A percentile compares a stretch with the other conserved stretches of the same genome.
Conservation (phyloP, 176 grass and related monocot genomes). For the Phoenix dactylifera region DNA sequence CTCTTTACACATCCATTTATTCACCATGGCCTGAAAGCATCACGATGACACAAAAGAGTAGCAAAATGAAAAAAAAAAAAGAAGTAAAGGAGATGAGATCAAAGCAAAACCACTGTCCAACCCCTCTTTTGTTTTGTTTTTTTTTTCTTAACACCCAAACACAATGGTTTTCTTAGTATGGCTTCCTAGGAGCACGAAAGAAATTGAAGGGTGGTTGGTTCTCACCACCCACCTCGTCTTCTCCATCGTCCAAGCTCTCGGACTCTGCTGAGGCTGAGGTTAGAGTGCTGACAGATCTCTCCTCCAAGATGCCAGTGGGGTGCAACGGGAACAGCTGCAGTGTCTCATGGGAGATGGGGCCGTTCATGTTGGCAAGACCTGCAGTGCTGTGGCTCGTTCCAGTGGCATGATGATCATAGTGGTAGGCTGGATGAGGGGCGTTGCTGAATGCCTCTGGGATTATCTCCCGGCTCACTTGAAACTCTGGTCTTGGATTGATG, state of each 20-base stretch:
- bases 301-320: slow-evolving; percentile 25
- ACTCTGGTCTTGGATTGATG: neutral
- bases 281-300: neutral
- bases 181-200: slow-evolving; percentile 18
- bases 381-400: too few relatives aligned
- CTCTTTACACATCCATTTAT: too few relatives aligned
- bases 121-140: too few relatives aligned
- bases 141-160: too few relatives aligned
- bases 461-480: neutral
- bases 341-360: slow-evolving; percentile 12
- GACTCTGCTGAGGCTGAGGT: neutral
- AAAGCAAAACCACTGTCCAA: too few relatives aligned
- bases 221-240: neutral
- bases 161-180: too few relatives aligned
- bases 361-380: neutral
- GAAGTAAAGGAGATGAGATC: too few relatives aligned
- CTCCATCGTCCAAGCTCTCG: neutral
- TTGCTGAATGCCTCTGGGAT: neutral
- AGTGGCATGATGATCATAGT: neutral
- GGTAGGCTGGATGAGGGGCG: neutral
- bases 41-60: too few relatives aligned
- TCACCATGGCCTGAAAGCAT: too few relatives aligned
- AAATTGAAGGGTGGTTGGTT: slow-evolving; percentile 32
- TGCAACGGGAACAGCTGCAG: slow-evolving; percentile 50
- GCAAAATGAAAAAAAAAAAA: too few relatives aligned